Base-by-base conservation (phyloP, 192 early-diverging fungal species). In the Tieghemiomyces parasiticus region DNA sequence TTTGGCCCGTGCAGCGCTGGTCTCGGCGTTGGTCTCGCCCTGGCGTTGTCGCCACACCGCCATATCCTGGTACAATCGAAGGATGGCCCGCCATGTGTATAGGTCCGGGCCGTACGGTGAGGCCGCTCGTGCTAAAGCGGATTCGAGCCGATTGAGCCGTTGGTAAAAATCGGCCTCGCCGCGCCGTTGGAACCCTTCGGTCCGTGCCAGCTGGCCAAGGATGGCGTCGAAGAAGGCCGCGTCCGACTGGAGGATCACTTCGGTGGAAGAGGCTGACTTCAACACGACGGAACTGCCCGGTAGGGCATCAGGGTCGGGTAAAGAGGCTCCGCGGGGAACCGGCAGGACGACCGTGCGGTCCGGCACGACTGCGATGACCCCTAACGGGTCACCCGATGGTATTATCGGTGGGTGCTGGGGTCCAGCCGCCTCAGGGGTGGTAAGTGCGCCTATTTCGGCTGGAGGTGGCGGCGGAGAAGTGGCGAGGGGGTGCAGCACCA, bases 21-120 rank as follows among this genome's bases (percentile, higher is more conserved):
- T 31, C 20, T 10, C 9, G 20, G 34, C 54, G 3, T 34, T 14
- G 14, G 30, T 35, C 24, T 52, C 50, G 20, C 54, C 31, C 20
- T 56, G 31, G 54, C 26, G 52, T 68, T 13, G 61, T 31, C 20
- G 19, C 31, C 49, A 38, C 20, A 44, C 35, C 28, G 32, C 54
- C 25, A 29, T 28, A 49, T 24, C 44, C 48, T 12, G 26, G 54
- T 59, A 51, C 54, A 19, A 46, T 59, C 29, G 59, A 60, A 60
- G 45, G 13, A 60, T 24, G 2, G 13, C n/a, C 25, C 82, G 70
- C 82, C 82, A 91, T 4, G 71, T 66, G 59, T 88, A 82, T 60
- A 88, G 78, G 63, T 91, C 87, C 46, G 84, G 81, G 61, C 83
- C 84, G 46, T 79, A 77, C 1, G 87, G 86, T 0, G 89, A 84